phyloP scores from a whole-genome alignment of 2,329 filamentous ascomycete genomes.

The Fusarium nurragi region DNA sequence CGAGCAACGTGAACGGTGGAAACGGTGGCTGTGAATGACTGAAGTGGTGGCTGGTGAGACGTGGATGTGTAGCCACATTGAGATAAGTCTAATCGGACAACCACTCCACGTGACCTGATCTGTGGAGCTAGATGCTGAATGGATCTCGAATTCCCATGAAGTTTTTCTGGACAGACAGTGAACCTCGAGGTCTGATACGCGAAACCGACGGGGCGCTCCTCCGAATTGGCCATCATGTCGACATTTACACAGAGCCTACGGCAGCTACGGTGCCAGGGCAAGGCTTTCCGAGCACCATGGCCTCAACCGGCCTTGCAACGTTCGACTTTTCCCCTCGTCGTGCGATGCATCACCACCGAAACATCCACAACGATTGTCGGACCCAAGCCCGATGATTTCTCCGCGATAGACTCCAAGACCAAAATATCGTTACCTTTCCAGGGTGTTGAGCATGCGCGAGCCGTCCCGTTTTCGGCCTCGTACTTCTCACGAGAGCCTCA shows the following conservation, averaged over 20 bases:
- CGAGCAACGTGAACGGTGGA: conserved; percentile 27
- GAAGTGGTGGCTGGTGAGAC: conserved; percentile 18
- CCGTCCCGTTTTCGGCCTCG: conserved; percentile 86
- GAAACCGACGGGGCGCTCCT: conserved; percentile 40
- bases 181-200: conserved; percentile 37
- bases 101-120: conserved; percentile 41
- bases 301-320: conserved; percentile 40
- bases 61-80: conserved; percentile 21
- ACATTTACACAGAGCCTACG: conserved; percentile 49
- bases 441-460: conserved; percentile 66
- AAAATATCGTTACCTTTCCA: conserved; percentile 46
- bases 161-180: conserved; percentile 42
- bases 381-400: conserved; percentile 24
- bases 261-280: conserved; percentile 50
- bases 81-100: not conserved
- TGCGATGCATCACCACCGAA: conserved; percentile 44
- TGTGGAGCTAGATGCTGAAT: conserved; percentile 20
- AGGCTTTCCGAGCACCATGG: conserved; percentile 46
- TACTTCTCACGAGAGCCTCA: conserved; percentile 90
- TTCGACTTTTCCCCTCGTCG: conserved; percentile 39
- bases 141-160: conserved; percentile 35
- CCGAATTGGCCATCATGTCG: conserved; percentile 48
- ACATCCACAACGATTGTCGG: conserved; percentile 22
- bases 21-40: conserved; percentile 21
- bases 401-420: conserved; percentile 30